Evolutionary conservation across 345 rosid species (phyloP).

Genomic region (Anacardium occidentale): DNA sequence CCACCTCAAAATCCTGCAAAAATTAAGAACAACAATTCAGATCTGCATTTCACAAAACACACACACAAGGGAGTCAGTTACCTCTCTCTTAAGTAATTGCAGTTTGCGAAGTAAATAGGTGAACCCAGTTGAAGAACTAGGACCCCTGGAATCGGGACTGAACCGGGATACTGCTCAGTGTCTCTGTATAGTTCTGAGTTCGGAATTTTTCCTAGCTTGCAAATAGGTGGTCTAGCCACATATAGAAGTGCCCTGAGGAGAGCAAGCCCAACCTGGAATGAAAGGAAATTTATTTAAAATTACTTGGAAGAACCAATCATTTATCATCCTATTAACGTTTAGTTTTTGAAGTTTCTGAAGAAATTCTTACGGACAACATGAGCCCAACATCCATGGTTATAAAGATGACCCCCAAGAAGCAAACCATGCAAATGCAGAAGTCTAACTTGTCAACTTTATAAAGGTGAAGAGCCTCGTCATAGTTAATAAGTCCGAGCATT

Average conservation of each 20-base stretch:
- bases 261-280: conserved; percentile 51
- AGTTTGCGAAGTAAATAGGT: conserved; percentile 80
- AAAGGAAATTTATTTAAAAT: not conserved
- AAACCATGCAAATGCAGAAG: conserved; percentile 71
- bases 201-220: conserved; percentile 70
- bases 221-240: conserved; percentile 69
- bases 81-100: conserved; percentile 74
- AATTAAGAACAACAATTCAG: not conserved
- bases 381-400: conserved; percentile 86
- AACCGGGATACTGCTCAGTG: conserved; percentile 62
- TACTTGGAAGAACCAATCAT: not conserved
- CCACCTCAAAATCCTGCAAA: conserved; percentile 57
- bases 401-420: conserved; percentile 77
- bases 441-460: conserved; percentile 82
- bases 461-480: conserved; percentile 55
- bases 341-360: not conserved
- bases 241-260: conserved; percentile 65
- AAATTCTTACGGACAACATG: conserved; percentile 54
- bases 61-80: conserved; percentile 6
- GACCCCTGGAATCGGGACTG: conserved; percentile 41
- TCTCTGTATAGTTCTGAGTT: conserved; percentile 59
- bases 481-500: conserved; percentile 79
- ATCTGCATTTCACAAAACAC: not conserved
- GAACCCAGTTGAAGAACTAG: conserved; percentile 77
- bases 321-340: not conserved